Conservation (phyloP, 164 flowering plant genomes). For the Nymphaea thermarum region DNA sequence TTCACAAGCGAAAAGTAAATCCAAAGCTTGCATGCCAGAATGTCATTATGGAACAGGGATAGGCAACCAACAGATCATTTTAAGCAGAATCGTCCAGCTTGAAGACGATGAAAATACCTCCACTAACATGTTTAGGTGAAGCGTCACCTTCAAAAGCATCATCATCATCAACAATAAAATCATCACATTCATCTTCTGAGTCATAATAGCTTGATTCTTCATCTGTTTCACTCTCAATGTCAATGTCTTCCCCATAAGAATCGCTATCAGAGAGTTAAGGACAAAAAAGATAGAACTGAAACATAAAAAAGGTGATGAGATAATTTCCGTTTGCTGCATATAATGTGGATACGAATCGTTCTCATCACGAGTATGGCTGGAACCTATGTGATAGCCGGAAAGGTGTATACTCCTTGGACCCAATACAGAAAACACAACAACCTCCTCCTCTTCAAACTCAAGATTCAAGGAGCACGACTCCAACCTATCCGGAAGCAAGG, state of each 20-base stretch:
- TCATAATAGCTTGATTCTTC: conserved; percentile 31
- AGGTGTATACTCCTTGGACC: conserved; percentile 78
- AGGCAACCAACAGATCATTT: too few relatives aligned
- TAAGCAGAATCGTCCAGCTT: too few relatives aligned
- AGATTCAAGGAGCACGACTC: conserved; percentile 65
- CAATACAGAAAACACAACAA: conserved; percentile 57
- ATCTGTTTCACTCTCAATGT: conserved; percentile 37
- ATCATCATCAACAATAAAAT: conserved; percentile 39
- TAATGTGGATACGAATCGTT: conserved; percentile 53
- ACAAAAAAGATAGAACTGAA: conserved; percentile 7
- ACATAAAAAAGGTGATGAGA: not conserved
- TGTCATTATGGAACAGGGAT: too few relatives aligned
- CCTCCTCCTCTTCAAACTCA: conserved; percentile 62
- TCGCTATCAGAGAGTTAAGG: conserved; percentile 38
- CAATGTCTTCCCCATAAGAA: conserved; percentile 52
- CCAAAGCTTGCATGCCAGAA: too few relatives aligned
- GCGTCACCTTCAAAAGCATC: conserved; percentile 26
- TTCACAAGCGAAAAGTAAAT: too few relatives aligned
- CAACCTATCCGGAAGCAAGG: conserved; percentile 47
- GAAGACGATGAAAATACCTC: conserved; percentile 40
- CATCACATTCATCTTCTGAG: conserved; percentile 40
- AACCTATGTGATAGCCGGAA: conserved; percentile 46
- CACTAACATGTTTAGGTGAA: conserved; percentile 48
- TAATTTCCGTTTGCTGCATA: not conserved
- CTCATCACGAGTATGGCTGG: conserved; percentile 23